These are phyloP conservation scores for Thalassiosira exigua DNA, from an alignment of 352 stramenopile species.

Conservation along the genomic window DNA sequence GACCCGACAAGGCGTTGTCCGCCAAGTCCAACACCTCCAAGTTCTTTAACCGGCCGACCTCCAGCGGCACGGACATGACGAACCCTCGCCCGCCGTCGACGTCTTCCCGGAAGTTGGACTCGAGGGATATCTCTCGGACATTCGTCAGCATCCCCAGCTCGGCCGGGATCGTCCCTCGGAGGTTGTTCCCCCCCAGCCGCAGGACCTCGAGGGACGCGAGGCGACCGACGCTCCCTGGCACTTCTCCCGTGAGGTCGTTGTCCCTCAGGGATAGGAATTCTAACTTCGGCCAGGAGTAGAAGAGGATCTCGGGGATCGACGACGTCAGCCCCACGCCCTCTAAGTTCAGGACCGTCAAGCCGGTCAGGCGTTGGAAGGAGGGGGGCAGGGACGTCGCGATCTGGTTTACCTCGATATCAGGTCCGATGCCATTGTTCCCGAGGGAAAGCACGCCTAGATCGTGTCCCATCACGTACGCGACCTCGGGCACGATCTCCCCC, in stretches of 20 bases:
- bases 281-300: conserved; percentile 32
- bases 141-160: conserved; percentile 56
- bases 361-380: conserved; percentile 35
- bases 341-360: conserved; percentile 45
- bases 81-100: conserved; percentile 27
- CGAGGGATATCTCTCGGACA: no score
- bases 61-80: conserved; percentile 41
- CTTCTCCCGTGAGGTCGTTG: conserved; percentile 60
- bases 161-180: conserved; percentile 45
- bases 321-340: conserved; percentile 36
- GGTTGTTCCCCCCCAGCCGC: conserved; percentile 52
- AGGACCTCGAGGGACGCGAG: no score
- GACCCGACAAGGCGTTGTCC: conserved; percentile 65
- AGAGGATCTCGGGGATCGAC: conserved; percentile 38
- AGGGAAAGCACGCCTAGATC: conserved; percentile 41
- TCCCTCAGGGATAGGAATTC: conserved; percentile 59
- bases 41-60: conserved; percentile 55
- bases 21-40: conserved; percentile 58
- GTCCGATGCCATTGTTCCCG: conserved; percentile 47
- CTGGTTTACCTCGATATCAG: conserved; percentile 27
- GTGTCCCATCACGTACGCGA: conserved; percentile 26
- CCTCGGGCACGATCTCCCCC: conserved; percentile 40
- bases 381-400: conserved; percentile 38
- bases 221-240: conserved; percentile 31
- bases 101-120: conserved; percentile 51